phyloP scores from a whole-genome alignment of 768 basidiomycete genomes.

The Strobilomyces echinocephalus region DNA sequence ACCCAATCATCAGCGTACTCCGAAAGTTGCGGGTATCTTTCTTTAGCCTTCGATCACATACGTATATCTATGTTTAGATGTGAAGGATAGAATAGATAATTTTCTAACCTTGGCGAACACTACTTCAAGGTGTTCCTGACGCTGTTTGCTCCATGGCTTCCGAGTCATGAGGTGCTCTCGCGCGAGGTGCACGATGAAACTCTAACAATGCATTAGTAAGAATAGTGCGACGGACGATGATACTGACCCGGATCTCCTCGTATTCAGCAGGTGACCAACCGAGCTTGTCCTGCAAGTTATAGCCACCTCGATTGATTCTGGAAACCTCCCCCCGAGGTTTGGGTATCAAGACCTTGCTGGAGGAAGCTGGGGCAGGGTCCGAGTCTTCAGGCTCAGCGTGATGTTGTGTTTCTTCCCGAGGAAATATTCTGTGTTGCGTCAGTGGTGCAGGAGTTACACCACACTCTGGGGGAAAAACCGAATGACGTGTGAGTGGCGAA shows the following conservation, averaged over 20 bases:
- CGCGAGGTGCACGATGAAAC: not conserved
- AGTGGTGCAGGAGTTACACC: not conserved
- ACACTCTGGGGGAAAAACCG: not conserved
- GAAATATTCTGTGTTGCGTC: not conserved
- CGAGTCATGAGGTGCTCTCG: not conserved
- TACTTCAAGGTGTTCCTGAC: not conserved
- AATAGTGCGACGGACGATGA: too few relatives aligned
- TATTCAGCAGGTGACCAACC: too few relatives aligned
- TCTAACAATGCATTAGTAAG: too few relatives aligned
- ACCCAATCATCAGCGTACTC: not conserved
- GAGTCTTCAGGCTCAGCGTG: too few relatives aligned
- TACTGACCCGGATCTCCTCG: not conserved
- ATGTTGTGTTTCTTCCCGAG: not conserved
- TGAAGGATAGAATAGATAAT: not conserved
- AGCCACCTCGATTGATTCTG: not conserved
- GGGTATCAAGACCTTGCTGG: not conserved
- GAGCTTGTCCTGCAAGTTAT: too few relatives aligned
- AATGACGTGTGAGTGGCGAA: not conserved
- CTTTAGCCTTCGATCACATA: not conserved
- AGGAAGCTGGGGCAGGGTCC: too few relatives aligned
- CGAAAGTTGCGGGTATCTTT: not conserved
- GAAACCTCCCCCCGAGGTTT: not conserved
- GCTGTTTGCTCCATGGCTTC: not conserved
- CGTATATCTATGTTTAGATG: not conserved
- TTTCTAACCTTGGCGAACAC: not conserved